Percentiles rank a stretch among this genome's conserved stretches.
These are phyloP conservation scores for Eruca vesicaria DNA, from an alignment of 441 rosid species.

Conservation along the genomic window DNA sequence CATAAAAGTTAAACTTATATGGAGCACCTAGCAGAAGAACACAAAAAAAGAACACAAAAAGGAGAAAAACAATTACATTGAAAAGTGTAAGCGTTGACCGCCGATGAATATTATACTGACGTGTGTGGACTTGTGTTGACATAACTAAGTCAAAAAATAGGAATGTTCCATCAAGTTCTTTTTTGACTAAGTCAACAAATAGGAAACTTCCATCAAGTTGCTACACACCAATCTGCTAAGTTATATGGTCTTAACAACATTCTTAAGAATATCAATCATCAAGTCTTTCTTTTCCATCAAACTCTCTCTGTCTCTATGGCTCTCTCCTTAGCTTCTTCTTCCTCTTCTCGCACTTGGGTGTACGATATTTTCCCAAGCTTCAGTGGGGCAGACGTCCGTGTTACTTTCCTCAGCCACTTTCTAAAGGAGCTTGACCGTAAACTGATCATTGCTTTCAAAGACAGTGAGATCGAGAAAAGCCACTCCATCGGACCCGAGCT, in stretches of 20 bases:
- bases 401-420: not conserved
- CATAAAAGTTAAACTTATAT: too few species aligned
- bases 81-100: not conserved
- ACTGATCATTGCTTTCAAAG: too few species aligned
- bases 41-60: too few species aligned
- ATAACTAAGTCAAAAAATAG: not conserved
- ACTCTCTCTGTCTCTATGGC: not conserved
- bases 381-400: too few species aligned
- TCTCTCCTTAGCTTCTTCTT: not conserved
- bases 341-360: not conserved
- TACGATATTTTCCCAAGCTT: too few species aligned
- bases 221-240: not conserved
- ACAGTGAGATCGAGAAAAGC: too few species aligned
- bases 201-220: too few species aligned
- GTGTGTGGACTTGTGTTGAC: not conserved
- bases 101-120: too few species aligned
- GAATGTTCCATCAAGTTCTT: too few species aligned
- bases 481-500: too few species aligned
- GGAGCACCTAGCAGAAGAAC: not conserved
- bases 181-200: too few species aligned
- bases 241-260: not conserved
- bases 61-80: not conserved
- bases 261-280: not conserved
- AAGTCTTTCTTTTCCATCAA: not conserved
- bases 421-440: not conserved